These are phyloP conservation scores for Rachicladosporium sp. DNA, from an alignment of 2,329 filamentous ascomycete genomes.

Conservation along the genomic window DNA sequence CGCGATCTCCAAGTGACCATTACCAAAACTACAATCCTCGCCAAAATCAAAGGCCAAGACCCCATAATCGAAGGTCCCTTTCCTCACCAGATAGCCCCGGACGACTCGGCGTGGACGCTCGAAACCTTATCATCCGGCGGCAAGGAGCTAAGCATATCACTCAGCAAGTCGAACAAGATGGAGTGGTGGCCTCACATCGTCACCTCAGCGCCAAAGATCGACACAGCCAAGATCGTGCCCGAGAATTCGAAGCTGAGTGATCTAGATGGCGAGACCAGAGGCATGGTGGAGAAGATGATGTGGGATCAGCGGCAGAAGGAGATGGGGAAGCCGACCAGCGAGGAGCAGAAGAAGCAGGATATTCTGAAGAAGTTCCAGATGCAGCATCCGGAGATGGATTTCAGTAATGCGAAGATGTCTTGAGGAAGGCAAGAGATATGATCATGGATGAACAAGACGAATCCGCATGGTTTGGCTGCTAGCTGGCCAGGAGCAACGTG, in stretches of 20 bases:
- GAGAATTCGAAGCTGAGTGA: conserved; percentile 87
- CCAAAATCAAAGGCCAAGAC: conserved; percentile 77
- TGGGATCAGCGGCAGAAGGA: conserved; percentile 97
- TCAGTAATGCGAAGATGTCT: conserved; percentile 49
- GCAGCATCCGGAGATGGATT: conserved; percentile 63
- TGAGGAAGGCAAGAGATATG: conserved; percentile 5
- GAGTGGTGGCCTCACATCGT: conserved; percentile 97
- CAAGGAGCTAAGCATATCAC: conserved; percentile 75
- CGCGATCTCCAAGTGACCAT: conserved; percentile 74
- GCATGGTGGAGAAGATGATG: conserved; percentile 99
- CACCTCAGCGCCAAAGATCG: conserved; percentile 75
- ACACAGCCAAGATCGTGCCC: conserved; percentile 87
- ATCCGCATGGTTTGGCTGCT: too few species aligned
- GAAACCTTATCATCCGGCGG: conserved; percentile 47
- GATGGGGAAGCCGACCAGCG: conserved; percentile 72
- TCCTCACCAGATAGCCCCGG: conserved; percentile 63
- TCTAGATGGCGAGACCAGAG: conserved; percentile 83
- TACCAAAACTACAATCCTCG: conserved; percentile 64
- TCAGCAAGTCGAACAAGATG: conserved; percentile 94
- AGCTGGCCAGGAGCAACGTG: too few species aligned
- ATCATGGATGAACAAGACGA: too few species aligned
- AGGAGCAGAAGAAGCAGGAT: conserved; percentile 91
- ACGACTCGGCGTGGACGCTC: conserved; percentile 96
- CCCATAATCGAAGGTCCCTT: conserved; percentile 75
- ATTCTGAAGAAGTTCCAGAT: conserved; percentile 80